Percentiles rank a stretch among this genome's conserved stretches.
phyloP scores from a whole-genome alignment of 1,284 basidiomycete genomes.

The Tilletia horrida region DNA sequence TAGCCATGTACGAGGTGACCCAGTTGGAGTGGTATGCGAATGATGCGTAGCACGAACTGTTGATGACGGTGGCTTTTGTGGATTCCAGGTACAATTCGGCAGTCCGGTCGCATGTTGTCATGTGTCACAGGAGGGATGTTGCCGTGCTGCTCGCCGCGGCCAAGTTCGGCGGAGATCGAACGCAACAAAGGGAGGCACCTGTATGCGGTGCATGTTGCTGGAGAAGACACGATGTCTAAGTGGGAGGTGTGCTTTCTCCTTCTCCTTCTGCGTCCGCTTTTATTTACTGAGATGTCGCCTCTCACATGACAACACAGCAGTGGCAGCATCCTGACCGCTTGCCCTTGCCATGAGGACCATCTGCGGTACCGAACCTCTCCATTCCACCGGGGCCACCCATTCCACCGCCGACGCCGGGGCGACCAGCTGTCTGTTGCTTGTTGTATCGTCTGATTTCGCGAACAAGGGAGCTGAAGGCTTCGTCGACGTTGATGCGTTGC shows the following conservation, averaged over 20 bases:
- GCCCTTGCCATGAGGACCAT: constrained; percentile 11
- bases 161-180: not conserved
- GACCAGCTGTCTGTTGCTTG: constrained; percentile 58
- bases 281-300: not conserved
- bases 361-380: constrained; percentile 24
- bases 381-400: constrained; percentile 35
- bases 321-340: constrained; percentile 12
- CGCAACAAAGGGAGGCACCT: too few species aligned
- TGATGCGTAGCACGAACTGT: too few species aligned
- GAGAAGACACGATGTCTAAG: too few species aligned
- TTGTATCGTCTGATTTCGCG: constrained; percentile 95
- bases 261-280: not conserved
- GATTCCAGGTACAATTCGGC: too few species aligned
- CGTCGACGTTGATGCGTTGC: constrained; percentile 96
- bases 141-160: constrained; percentile 10
- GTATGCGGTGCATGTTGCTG: too few species aligned
- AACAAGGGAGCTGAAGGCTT: constrained; percentile 95
- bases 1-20: too few species aligned
- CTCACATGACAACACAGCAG: constrained; percentile 14
- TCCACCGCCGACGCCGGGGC: constrained; percentile 47
- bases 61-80: not conserved
- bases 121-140: not conserved
- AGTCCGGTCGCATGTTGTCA: not conserved
- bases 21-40: too few species aligned
- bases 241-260: not conserved